Evolutionary conservation across 2,329 filamentous ascomycete genomes (phyloP).

Genomic region (Aureobasidium lini): DNA sequence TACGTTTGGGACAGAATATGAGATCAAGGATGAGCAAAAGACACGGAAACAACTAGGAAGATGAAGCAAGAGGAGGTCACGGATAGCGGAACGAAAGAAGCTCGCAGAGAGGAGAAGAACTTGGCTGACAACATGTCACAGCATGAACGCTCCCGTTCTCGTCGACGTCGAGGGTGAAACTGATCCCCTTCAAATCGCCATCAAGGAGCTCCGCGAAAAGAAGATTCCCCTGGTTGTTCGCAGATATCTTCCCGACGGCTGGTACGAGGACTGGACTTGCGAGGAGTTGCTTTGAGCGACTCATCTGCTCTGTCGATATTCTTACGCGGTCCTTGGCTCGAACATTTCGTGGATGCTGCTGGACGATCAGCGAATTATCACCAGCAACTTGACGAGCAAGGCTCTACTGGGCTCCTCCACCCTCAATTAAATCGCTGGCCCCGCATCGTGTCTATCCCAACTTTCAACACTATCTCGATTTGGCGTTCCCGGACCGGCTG

Average conservation of each 20-base stretch:
- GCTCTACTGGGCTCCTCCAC: no score
- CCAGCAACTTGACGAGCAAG: no score
- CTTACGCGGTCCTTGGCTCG: neutral
- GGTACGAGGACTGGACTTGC: constrained; percentile 99
- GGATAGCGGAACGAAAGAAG: no score
- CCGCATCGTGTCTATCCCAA: no score
- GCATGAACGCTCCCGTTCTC: constrained; percentile 95
- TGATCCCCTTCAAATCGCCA: constrained; percentile 91
- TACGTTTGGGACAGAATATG: constrained; percentile 34
- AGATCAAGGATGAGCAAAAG: neutral
- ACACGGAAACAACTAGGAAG: neutral
- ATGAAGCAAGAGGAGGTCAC: neutral
- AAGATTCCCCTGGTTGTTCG: constrained; percentile 96
- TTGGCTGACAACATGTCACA: constrained; percentile 30
- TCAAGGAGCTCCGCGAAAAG: constrained; percentile 96
- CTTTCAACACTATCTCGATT: no score
- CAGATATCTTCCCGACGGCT: constrained; percentile 93
- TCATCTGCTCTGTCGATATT: neutral
- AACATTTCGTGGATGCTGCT: no score
- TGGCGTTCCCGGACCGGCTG: no score
- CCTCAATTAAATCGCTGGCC: no score
- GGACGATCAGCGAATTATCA: no score
- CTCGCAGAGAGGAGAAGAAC: neutral
- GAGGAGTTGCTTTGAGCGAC: constrained; percentile 67
- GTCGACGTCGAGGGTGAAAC: constrained; percentile 97